Evolutionary conservation across 208 protist genomes (phyloP).

Genomic region (Porcisia deanei): DNA sequence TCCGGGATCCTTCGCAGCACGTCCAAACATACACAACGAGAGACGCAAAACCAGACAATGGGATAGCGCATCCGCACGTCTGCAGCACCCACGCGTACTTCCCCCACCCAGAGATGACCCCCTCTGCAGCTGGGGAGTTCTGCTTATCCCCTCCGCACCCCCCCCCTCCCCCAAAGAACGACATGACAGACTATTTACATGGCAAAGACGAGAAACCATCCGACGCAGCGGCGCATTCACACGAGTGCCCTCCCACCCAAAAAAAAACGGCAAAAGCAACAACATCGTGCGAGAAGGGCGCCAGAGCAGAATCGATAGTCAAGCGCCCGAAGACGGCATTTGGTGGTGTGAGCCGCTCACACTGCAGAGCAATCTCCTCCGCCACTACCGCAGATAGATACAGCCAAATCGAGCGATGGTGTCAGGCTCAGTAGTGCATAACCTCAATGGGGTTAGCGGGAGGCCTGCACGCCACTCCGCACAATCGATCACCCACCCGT

Average conservation of each 20-base stretch:
- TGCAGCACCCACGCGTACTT: too few species aligned
- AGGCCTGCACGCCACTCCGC: conserved; percentile 20
- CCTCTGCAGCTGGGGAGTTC: neutral
- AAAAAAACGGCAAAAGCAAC: neutral
- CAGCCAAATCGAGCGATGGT: neutral
- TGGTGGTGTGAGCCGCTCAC: neutral
- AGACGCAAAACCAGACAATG: too few species aligned
- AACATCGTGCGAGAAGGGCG: neutral
- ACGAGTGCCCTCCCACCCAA: neutral
- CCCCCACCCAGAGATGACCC: too few species aligned
- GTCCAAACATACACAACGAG: neutral
- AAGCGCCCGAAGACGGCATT: neutral
- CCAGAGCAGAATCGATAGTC: neutral
- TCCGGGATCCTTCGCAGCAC: neutral
- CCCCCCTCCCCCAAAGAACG: neutral
- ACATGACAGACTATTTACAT: neutral
- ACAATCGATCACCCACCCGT: conserved; percentile 19
- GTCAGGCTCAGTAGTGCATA: conserved; percentile 21
- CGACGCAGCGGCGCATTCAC: neutral
- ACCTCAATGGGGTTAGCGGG: conserved; percentile 17
- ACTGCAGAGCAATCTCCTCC: neutral
- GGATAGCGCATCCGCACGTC: too few species aligned
- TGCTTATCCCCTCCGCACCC: neutral
- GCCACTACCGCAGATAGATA: neutral
- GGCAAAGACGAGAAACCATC: neutral